These are phyloP conservation scores for Coprinopsis marcescibilis DNA, from an alignment of 768 basidiomycete species.

Conservation along the genomic window DNA sequence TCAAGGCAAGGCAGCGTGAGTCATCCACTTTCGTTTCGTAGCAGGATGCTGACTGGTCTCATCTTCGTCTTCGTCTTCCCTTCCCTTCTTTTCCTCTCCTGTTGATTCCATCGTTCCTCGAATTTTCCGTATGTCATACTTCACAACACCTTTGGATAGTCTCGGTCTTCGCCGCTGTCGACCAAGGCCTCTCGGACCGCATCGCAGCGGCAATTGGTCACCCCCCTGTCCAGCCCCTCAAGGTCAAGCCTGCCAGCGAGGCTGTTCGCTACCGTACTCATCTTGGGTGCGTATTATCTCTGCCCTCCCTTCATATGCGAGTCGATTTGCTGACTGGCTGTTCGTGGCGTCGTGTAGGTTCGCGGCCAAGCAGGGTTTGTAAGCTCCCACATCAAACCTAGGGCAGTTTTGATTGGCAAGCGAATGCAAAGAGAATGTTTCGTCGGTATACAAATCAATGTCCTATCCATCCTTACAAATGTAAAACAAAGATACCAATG, in stretches of 20 bases:
- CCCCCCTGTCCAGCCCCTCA: constrained; percentile 50
- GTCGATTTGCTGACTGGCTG: too few species aligned
- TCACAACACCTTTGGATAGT: constrained; percentile 38
- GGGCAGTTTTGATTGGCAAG: too few species aligned
- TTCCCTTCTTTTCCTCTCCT: too few species aligned
- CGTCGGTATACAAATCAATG: too few species aligned
- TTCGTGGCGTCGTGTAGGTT: too few species aligned
- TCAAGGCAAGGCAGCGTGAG: constrained; percentile 66
- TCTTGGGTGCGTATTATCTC: constrained; percentile 31
- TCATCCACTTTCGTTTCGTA: constrained; percentile 11
- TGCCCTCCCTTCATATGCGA: too few species aligned
- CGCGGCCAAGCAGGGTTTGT: too few species aligned
- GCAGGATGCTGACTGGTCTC: neutral
- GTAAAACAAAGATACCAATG: too few species aligned
- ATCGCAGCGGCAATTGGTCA: constrained; percentile 72
- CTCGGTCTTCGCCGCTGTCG: constrained; percentile 74
- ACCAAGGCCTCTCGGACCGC: constrained; percentile 67
- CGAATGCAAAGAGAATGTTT: too few species aligned
- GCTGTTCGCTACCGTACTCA: constrained; percentile 47
- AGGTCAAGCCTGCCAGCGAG: constrained; percentile 54
- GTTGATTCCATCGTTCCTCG: neutral
- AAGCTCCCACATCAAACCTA: too few species aligned
- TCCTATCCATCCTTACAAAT: too few species aligned
- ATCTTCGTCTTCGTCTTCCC: too few species aligned
- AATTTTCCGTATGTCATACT: neutral